Base-by-base conservation (phyloP, 495 filamentous ascomycete species). In the Trichodelitschia bisporula region DNA sequence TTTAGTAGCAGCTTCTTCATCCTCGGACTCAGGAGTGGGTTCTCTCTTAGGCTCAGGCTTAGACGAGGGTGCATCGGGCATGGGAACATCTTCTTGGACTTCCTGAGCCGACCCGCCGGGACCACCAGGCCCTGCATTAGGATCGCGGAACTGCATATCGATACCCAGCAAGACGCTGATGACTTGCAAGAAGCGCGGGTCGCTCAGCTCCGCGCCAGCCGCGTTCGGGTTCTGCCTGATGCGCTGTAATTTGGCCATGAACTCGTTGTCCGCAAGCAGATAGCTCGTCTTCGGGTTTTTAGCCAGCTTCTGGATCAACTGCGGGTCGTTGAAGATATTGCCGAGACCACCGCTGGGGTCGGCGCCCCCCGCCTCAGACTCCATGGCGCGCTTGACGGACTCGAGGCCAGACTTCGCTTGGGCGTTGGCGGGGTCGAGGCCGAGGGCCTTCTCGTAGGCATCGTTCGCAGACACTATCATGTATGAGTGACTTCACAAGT, bases 91-190 rank as follows among this genome's bases (percentile, higher is more conserved):
- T 40, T 80, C 75, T 39, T 76, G 69, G 11, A 53, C 52, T 43
- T 72, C 72, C 18, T 43, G 32, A n/a, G 41, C 53, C 16, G 54
- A 47, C 19, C 50, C 49, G 27, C 47, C 56, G 17, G 51, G 64
- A 19, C 58, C 66, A 14, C 57, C 58, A 15, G 62, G 57, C 28
- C 53, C 64, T 24, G 65, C 69, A n/a, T n/a, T n/a, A n/a, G n/a
- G n/a, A n/a, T n/a, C n/a, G n/a, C n/a, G n/a, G 53, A 91, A 77
- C 37, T 69, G 68, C 78, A 93, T 89, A 44, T 95, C 84, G 33
- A 95, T 72, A 16, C 89, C 86, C 55, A 97, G 60, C 33, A 93
- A 49, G 19, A 92, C 86, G 40, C 82, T 79, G 54, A 97, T 69
- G 13, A 95, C 86, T 52, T 89, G 76, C 42, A 97, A 59, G 58